Percentiles rank a stretch among this genome's conserved stretches.
Evolutionary conservation across 2,329 filamentous ascomycete species (phyloP).

Genomic region (Colletotrichum tanaceti): DNA sequence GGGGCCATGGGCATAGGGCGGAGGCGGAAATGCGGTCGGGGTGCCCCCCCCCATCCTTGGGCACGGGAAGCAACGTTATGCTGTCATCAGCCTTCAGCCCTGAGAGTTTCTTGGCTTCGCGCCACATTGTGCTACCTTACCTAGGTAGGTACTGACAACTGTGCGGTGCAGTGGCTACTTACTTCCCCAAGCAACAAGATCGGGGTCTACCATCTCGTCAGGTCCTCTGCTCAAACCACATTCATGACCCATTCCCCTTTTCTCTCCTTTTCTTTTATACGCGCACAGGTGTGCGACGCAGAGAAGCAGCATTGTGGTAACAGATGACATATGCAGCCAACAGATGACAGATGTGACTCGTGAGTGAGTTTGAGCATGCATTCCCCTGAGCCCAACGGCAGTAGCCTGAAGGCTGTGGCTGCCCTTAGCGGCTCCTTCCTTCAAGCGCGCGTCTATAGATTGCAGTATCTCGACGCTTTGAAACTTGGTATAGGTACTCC

Average conservation of each 20-base stretch:
- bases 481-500: not conserved
- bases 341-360: conserved; percentile 17
- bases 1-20: conserved; percentile 24
- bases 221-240: conserved; percentile 4
- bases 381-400: not conserved
- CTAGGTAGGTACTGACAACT: too few relatives aligned
- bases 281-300: conserved; percentile 19
- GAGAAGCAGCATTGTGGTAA: conserved; percentile 1
- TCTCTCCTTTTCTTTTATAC: not conserved
- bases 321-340: conserved; percentile 33
- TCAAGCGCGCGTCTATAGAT: conserved; percentile 42
- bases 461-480: conserved; percentile 8
- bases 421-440: conserved; percentile 21
- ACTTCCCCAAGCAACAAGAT: not conserved
- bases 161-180: not conserved
- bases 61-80: conserved; percentile 35
- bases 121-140: too few relatives aligned
- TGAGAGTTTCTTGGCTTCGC: conserved; percentile 16
- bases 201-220: conserved; percentile 15
- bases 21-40: conserved; percentile 21
- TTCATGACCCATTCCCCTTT: not conserved
- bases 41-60: conserved; percentile 33
- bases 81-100: conserved; percentile 37
- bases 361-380: not conserved
- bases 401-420: too few relatives aligned